Conservation (phyloP, 495 filamentous ascomycete species). For the Daldinia caldariorum region DNA sequence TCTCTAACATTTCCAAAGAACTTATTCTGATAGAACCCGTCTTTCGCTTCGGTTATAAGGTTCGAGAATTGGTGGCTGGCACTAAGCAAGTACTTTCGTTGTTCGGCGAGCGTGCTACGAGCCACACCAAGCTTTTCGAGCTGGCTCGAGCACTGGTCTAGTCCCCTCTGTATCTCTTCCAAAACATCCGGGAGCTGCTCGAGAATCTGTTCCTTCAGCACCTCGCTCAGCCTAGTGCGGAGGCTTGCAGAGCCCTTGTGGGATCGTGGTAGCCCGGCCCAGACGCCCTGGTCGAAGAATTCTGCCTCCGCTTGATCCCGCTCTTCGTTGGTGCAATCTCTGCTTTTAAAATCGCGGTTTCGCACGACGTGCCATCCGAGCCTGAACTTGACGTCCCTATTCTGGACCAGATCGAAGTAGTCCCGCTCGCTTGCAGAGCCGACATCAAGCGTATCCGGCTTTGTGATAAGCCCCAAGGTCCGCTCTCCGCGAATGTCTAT, state of each 20-base stretch:
- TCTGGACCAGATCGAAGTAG: constrained; percentile 66
- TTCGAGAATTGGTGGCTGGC: constrained; percentile 41
- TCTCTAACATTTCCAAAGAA: constrained; percentile 30
- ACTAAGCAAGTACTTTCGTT: constrained; percentile 55
- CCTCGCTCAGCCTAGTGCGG: constrained; percentile 40
- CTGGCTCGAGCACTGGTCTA: constrained; percentile 34
- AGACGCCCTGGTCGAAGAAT: constrained; percentile 58
- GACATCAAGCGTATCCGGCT: constrained; percentile 71
- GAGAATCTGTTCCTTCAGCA: constrained; percentile 47
- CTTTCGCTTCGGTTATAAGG: constrained; percentile 38
- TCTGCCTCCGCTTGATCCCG: constrained; percentile 52
- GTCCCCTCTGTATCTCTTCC: constrained; percentile 39
- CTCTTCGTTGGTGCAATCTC: constrained; percentile 49
- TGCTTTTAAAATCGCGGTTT: constrained; percentile 66
- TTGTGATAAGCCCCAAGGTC: constrained; percentile 87
- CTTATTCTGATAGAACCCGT: constrained; percentile 45
- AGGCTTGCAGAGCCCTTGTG: constrained; percentile 44
- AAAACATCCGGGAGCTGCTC: constrained; percentile 47
- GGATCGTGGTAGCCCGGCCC: constrained; percentile 47
- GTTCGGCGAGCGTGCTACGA: constrained; percentile 49
- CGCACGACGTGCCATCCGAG: constrained; percentile 79
- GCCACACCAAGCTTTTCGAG: constrained; percentile 42
- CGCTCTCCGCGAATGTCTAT: constrained; percentile 78
- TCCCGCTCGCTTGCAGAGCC: constrained; percentile 59
- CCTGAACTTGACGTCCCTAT: constrained; percentile 68